These are phyloP conservation scores for Antitrichia curtipendula DNA, from an alignment of 225 moss, liverwort and hornwort species.

Conservation along the genomic window DNA sequence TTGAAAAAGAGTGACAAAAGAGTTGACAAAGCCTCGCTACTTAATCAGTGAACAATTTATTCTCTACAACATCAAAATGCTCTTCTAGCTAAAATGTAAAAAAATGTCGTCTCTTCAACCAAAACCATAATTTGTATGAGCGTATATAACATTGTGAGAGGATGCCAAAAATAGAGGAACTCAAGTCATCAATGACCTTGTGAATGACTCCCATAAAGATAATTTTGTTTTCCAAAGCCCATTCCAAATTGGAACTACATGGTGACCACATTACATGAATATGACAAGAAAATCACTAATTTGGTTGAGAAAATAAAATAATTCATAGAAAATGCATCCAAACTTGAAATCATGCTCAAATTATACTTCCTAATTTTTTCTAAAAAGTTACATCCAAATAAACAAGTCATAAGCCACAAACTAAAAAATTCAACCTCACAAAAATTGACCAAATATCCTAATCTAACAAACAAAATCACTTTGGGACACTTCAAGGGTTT, in stretches of 20 bases:
- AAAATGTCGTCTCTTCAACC: neutral
- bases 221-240: neutral
- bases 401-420: neutral
- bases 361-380: no score
- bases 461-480: neutral
- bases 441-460: neutral
- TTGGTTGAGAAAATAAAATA: neutral
- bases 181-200: neutral
- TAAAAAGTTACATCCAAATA: neutral
- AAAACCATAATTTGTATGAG: neutral
- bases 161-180: neutral
- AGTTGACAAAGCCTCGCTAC: neutral
- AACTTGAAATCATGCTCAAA: neutral
- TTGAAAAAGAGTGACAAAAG: neutral
- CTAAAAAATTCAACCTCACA: fast-evolving
- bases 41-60: neutral
- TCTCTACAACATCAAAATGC: neutral
- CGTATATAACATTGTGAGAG: neutral
- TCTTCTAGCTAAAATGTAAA: neutral
- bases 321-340: neutral
- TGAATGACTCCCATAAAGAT: neutral
- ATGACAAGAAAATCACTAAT: neutral
- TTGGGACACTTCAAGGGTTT: no score
- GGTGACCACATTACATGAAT: neutral
- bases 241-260: neutral